These are phyloP conservation scores for Ogataea pignaliae DNA, from an alignment of 805 yeast genomes.

Conservation along the genomic window DNA sequence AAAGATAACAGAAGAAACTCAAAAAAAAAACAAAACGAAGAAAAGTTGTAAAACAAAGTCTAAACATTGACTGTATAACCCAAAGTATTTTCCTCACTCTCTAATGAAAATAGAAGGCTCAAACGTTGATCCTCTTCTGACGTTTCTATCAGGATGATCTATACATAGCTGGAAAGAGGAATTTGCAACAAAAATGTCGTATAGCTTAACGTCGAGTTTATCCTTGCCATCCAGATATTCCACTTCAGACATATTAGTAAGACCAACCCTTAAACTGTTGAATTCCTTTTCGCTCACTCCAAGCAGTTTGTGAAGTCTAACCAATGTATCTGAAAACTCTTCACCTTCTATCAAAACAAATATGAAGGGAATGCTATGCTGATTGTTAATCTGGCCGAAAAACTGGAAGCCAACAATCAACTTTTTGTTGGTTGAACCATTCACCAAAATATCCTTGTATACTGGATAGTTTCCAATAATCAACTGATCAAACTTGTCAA, in stretches of 20 bases:
- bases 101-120: constrained; percentile 61
- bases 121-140: constrained; percentile 45
- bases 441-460: constrained; percentile 16
- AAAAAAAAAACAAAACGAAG: no score
- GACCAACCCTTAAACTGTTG: constrained; percentile 65
- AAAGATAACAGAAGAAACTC: no score
- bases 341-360: constrained; percentile 72
- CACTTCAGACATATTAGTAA: constrained; percentile 37
- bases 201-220: constrained; percentile 52
- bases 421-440: constrained; percentile 26
- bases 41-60: background rate
- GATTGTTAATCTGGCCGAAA: constrained; percentile 56
- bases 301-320: constrained; percentile 60
- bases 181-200: constrained; percentile 38
- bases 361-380: constrained; percentile 83
- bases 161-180: constrained; percentile 50
- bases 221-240: constrained; percentile 43
- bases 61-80: background rate
- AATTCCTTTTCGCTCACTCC: constrained; percentile 81
- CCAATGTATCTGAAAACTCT: constrained; percentile 53
- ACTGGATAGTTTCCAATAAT: constrained; percentile 46
- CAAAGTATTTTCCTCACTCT: constrained; percentile 16
- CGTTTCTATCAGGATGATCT: constrained; percentile 82
- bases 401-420: constrained; percentile 72
- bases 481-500: constrained; percentile 38